Conservation (phyloP, 1,284 basidiomycete species). For the Earliella scabrosa region DNA sequence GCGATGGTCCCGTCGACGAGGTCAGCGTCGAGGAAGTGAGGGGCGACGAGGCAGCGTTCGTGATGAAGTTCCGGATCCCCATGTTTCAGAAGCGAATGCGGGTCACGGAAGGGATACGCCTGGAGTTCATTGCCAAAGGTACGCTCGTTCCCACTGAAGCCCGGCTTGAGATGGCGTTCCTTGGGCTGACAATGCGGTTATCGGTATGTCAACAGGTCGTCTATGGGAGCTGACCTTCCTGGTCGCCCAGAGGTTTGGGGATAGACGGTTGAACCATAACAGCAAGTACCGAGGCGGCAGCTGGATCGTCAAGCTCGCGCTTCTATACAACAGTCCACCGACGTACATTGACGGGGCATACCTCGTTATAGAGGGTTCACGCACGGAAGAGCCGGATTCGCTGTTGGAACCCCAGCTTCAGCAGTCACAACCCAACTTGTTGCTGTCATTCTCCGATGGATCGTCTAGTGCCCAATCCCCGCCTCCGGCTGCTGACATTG, state of each 20-base stretch:
- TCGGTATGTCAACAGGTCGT: conserved; percentile 45
- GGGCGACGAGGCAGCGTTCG: no score
- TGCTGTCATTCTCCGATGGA: no score
- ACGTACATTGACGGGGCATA: conserved; percentile 63
- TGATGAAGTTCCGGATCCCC: no score
- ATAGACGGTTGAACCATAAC: conserved; percentile 16
- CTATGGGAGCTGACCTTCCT: conserved; percentile 66
- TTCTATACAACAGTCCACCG: conserved; percentile 63
- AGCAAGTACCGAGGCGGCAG: conserved; percentile 40
- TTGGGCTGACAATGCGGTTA: background rate
- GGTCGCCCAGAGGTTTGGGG: conserved; percentile 37
- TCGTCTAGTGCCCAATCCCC: no score
- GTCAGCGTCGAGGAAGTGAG: no score
- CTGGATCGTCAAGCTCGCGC: conserved; percentile 59
- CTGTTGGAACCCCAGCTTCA: no score
- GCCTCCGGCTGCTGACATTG: no score
- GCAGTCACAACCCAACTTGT: no score
- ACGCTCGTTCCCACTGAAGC: no score
- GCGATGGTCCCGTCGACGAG: no score
- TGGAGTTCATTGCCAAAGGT: conserved; percentile 76
- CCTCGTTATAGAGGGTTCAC: conserved; percentile 53
- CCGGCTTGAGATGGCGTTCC: no score
- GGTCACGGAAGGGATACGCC: conserved; percentile 52
- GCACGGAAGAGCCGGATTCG: no score
- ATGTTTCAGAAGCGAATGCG: conserved; percentile 74